Base-by-base conservation (phyloP, 805 yeast genomes). In the Maudiozyma barnettii region DNA sequence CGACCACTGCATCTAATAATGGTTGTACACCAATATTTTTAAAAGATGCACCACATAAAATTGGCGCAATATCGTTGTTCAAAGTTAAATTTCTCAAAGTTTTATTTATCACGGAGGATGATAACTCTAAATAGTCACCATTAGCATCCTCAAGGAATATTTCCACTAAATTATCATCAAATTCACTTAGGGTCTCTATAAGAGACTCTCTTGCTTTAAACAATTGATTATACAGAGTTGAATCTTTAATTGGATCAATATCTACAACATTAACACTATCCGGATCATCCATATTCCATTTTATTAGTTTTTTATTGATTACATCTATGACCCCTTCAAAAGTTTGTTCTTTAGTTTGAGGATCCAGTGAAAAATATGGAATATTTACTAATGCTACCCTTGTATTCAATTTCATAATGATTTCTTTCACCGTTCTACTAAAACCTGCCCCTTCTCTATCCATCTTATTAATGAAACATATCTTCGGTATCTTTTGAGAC, bases 361-460 rank as follows among this genome's bases (percentile, higher is more conserved):
- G 19, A 14, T 37, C 21, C 66, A 7, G 63, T 9, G 13, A 73
- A 58, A 85, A 89, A 53, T 78, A 75, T 0, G 99, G 99, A 9
- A 85, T 67, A 51, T 83, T 89, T n/a, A 86, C 71, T 31, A 89
- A 63, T 0, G 81, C 84, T 1, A 82, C 88, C 36, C 82, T 73
- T 0, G 95, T 86, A 16, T 79, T 79, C 49, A 93, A 69, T 58
- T 85, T 84, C 19, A 79, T 66, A 13, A 88, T 83, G 22, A 93
- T 75, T 55, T 91, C 97, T 54, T 79, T 80, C 5, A 88, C 95
- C 0, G 97, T 87, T 48, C 96, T 72, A 52, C 95, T 82, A 61
- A 80, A 93, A 0, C 97, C 96, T 1, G 98, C 96, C 19, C 99
- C 99, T 14, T 81, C 84, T 50, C 98, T 74, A 67, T 93, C 99